Percentiles rank a stretch among this genome's conserved stretches.
These are phyloP conservation scores for Suillus cothurnatus DNA, from an alignment of 768 basidiomycete genomes.

Conservation along the genomic window DNA sequence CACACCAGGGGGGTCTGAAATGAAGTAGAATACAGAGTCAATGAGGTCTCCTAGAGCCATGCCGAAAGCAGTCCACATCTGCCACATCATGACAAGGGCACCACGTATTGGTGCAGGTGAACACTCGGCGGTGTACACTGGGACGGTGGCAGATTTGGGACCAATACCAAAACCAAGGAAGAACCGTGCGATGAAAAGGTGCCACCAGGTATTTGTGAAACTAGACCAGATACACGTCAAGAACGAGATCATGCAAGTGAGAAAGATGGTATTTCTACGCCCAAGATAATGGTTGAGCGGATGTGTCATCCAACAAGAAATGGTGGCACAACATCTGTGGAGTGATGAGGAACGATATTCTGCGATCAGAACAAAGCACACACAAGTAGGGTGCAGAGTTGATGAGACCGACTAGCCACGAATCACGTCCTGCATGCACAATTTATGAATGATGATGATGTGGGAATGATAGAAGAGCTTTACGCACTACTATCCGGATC, in stretches of 20 bases:
- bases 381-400: conserved; percentile 65
- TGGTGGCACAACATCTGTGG: conserved; percentile 51
- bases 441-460: conserved; percentile 15
- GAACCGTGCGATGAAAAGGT: conserved; percentile 57
- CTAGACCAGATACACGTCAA: conserved; percentile 57
- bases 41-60: conserved; percentile 73
- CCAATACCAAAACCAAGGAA: conserved; percentile 49
- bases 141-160: conserved; percentile 63
- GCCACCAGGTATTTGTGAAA: conserved; percentile 57
- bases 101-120: conserved; percentile 83
- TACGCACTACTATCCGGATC: conserved; percentile 22
- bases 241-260: conserved; percentile 60
- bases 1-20: conserved; percentile 47
- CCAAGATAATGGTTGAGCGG: conserved; percentile 68
- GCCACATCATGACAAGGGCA: conserved; percentile 92
- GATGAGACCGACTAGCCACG: conserved; percentile 78
- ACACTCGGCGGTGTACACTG: conserved; percentile 74
- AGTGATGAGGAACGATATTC: conserved; percentile 1
- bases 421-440: conserved; percentile 41
- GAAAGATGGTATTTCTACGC: conserved; percentile 62
- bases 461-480: not conserved
- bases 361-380: conserved; percentile 26
- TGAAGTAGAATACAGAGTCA: conserved; percentile 62
- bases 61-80: conserved; percentile 89
- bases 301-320: conserved; percentile 68